These are phyloP conservation scores for Stentor coeruleus DNA, from an alignment of 73 alveolate genomes.

Conservation along the genomic window DNA sequence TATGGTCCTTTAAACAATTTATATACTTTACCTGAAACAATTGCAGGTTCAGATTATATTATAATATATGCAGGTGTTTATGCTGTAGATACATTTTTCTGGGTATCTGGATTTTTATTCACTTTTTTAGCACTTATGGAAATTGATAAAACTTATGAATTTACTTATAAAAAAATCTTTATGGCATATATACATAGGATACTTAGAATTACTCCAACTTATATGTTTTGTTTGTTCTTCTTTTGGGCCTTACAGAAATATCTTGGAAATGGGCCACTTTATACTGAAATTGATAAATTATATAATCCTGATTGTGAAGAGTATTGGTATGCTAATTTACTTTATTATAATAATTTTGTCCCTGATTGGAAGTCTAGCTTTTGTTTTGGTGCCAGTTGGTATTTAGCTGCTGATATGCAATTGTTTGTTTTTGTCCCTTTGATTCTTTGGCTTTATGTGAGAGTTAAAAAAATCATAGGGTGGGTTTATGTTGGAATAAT, in stretches of 20 bases:
- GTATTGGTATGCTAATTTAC: slow-evolving; percentile 40
- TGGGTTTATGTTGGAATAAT: neutral
- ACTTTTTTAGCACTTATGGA: slow-evolving; percentile 26
- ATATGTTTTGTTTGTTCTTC: slow-evolving; percentile 23
- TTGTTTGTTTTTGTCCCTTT: slow-evolving; percentile 39
- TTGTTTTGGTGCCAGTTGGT: slow-evolving; percentile 46
- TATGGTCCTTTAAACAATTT: neutral
- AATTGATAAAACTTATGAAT: slow-evolving; percentile 2
- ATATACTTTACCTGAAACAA: neutral
- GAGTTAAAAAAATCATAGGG: neutral
- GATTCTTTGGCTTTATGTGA: neutral
- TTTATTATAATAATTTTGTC: slow-evolving; percentile 32
- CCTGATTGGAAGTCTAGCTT: slow-evolving; percentile 24
- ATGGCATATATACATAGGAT: slow-evolving; percentile 34
- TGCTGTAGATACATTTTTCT: slow-evolving; percentile 46
- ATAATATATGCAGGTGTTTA: neutral
- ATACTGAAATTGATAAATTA: neutral
- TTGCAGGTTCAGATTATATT: neutral
- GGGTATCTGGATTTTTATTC: slow-evolving; percentile 36
- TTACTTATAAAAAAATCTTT: neutral
- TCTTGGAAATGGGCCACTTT: slow-evolving; percentile 50
- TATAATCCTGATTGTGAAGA: slow-evolving; percentile 16
- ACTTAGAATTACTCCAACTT: slow-evolving; percentile 38
- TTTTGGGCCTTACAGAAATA: neutral
- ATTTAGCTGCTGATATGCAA: slow-evolving; percentile 42